A percentile compares a stretch with the other conserved stretches of the same genome.
phyloP scores from a whole-genome alignment of 2,329 filamentous ascomycete genomes.

The Calonectria ilicicola region DNA sequence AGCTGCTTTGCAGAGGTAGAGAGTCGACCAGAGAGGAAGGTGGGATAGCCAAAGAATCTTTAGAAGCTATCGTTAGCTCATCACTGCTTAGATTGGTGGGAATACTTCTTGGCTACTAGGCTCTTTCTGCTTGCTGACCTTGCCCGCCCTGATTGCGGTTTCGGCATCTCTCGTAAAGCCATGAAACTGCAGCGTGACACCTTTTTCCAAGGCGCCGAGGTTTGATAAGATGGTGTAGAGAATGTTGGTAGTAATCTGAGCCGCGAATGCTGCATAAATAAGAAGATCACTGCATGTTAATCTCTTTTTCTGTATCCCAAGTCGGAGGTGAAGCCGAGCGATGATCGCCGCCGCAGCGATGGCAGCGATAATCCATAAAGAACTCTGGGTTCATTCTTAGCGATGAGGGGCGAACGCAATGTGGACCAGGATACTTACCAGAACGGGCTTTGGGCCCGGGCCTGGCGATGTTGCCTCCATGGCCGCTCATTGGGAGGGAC shows the following conservation, averaged over 20 bases:
- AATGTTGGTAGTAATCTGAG: background rate
- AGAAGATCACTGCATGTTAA: background rate
- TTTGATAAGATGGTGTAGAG: background rate
- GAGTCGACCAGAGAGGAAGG: background rate
- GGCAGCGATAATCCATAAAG: background rate
- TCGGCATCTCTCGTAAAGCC: background rate
- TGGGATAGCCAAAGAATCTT: background rate
- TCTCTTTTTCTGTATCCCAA: background rate
- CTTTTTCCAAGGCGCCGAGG: background rate
- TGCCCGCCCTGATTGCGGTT: background rate
- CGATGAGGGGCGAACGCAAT: background rate
- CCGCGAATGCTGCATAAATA: background rate
- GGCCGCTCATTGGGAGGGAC: background rate
- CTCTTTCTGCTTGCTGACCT: background rate
- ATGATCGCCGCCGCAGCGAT: background rate
- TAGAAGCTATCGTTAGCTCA: background rate
- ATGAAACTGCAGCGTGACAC: background rate
- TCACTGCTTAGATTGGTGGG: no score
- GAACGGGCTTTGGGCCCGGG: background rate
- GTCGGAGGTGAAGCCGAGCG: background rate
- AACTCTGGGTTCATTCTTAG: background rate
- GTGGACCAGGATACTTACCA: background rate
- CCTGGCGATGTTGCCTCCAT: background rate
- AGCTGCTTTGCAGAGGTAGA: background rate
- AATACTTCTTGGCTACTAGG: background rate